Percentiles rank a stretch among this genome's conserved stretches.
These are phyloP conservation scores for Luzula sylvatica DNA, from an alignment of 176 grass and related monocot genomes.

Conservation along the genomic window DNA sequence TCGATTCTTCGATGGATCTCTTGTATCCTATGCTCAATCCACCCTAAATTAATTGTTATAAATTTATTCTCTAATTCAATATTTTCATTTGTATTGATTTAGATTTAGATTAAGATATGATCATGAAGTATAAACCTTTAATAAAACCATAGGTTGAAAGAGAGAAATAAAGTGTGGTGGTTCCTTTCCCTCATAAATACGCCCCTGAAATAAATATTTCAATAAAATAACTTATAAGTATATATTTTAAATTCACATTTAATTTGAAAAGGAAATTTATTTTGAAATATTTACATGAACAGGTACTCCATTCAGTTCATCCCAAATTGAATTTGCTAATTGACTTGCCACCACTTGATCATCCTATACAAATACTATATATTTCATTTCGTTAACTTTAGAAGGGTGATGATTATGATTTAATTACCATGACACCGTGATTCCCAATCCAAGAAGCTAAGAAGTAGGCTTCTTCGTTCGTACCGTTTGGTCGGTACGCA, in stretches of 20 bases:
- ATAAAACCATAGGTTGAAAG: slow-evolving; percentile 86
- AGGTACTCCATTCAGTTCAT: slow-evolving; percentile 65
- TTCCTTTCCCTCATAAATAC: slow-evolving; percentile 81
- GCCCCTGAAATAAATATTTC: slow-evolving; percentile 57
- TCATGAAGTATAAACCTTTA: slow-evolving; percentile 40
- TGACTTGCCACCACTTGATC: slow-evolving; percentile 54
- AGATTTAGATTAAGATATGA: neutral
- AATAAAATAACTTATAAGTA: too few species aligned
- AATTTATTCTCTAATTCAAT: neutral
- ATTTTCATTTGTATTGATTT: neutral
- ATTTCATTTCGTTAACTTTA: slow-evolving; percentile 17
- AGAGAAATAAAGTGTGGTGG: slow-evolving; percentile 76
- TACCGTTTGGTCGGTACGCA: slow-evolving; percentile 77
- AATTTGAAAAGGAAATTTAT: too few species aligned
- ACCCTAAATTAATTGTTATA: slow-evolving; percentile 38
- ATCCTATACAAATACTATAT: slow-evolving; percentile 42
- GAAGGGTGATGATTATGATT: neutral
- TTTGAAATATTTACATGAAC: slow-evolving; percentile 61
- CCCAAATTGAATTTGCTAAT: slow-evolving; percentile 56
- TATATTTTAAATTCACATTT: too few species aligned
- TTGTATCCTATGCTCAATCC: slow-evolving; percentile 76
- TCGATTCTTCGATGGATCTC: slow-evolving; percentile 46
- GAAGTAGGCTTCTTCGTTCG: slow-evolving; percentile 91
- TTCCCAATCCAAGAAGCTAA: slow-evolving; percentile 87
- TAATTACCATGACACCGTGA: slow-evolving; percentile 36